Evolutionary conservation across 208 protist species (phyloP).

Genomic region (Crithidia thermophila): DNA sequence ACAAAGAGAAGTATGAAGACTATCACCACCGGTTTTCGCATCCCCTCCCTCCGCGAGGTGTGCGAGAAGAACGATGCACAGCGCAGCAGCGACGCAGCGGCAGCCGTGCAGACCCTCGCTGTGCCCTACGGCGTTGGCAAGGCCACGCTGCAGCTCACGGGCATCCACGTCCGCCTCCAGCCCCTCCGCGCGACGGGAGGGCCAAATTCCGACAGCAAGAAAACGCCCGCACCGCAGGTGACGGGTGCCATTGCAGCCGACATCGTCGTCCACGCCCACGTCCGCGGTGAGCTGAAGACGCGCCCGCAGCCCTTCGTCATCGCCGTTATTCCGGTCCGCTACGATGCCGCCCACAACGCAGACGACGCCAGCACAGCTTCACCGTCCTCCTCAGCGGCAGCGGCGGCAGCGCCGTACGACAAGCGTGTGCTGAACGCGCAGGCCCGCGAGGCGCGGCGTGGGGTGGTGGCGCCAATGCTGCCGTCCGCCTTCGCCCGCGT

Average conservation of each 20-base stretch:
- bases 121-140: conserved; percentile 54
- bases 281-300: conserved; percentile 23
- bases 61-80: conserved; percentile 10
- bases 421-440: conserved; percentile 40
- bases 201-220: not conserved
- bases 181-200: not conserved
- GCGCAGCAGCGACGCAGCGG: conserved; percentile 8
- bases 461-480: conserved; percentile 12
- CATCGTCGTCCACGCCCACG: conserved; percentile 35
- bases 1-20: conserved; percentile 30
- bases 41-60: conserved; percentile 45
- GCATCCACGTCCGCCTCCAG: conserved; percentile 48
- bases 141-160: conserved; percentile 57
- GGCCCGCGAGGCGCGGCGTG: conserved; percentile 27
- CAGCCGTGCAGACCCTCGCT: conserved; percentile 9
- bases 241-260: conserved; percentile 12
- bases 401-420: conserved; percentile 26
- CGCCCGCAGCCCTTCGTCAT: conserved; percentile 29
- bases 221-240: not conserved
- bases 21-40: conserved; percentile 26
- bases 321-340: conserved; percentile 33
- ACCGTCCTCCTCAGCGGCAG: not conserved
- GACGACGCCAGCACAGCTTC: not conserved
- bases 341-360: conserved; percentile 11
- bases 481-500: conserved; percentile 41